These are phyloP conservation scores for Striga hermonthica DNA, from an alignment of 305 asterid genomes.

Conservation along the genomic window DNA sequence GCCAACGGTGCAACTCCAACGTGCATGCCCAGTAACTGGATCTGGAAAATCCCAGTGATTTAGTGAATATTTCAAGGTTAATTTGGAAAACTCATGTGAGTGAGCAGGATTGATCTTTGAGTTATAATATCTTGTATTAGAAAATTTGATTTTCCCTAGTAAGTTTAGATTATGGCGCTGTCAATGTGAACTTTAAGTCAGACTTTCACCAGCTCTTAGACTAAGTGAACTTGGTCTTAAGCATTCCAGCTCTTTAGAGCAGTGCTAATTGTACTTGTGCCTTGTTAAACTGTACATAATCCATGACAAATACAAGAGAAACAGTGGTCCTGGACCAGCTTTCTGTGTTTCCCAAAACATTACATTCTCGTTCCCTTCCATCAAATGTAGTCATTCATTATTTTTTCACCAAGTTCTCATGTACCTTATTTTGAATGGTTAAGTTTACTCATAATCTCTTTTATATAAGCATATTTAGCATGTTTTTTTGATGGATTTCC, in stretches of 20 bases:
- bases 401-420: too few species aligned
- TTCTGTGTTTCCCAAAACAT: conserved; percentile 4
- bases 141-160: not conserved
- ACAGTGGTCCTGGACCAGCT: conserved; percentile 3
- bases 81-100: not conserved
- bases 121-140: not conserved
- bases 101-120: not conserved
- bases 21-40: too few species aligned
- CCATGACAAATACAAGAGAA: not conserved
- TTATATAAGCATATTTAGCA: not conserved
- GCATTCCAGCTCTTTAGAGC: not conserved
- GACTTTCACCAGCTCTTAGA: not conserved
- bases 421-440: conserved; percentile 12
- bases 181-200: not conserved
- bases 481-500: conserved; percentile 18
- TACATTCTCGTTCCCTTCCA: not conserved
- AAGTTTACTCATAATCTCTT: not conserved
- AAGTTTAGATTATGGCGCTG: not conserved
- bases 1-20: not conserved
- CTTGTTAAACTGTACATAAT: not conserved
- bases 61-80: not conserved
- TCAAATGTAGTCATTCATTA: conserved; percentile 9
- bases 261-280: not conserved
- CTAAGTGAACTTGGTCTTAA: not conserved
- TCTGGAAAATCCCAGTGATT: too few species aligned